Evolutionary conservation across 2,329 filamentous ascomycete genomes (phyloP).

Genomic region (Aspergillus carbonarius): DNA sequence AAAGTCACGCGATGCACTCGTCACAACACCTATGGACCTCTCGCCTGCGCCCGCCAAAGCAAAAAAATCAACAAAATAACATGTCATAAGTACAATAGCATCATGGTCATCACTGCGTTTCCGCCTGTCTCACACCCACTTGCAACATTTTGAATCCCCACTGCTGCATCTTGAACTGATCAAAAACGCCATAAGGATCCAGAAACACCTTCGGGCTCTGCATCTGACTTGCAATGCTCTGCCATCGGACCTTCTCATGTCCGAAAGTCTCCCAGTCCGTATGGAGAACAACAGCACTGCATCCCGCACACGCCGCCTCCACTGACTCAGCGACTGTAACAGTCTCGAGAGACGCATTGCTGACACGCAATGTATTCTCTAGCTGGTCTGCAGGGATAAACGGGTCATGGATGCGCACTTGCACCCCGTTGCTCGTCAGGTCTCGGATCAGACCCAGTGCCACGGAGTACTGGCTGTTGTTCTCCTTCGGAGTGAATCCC

Average conservation of each 20-base stretch:
- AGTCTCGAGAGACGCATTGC: constrained; percentile 1
- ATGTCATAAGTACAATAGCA: not conserved
- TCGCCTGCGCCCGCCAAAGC: too few relatives aligned
- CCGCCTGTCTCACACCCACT: constrained; percentile 4
- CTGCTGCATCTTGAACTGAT: constrained; percentile 15
- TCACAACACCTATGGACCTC: too few relatives aligned
- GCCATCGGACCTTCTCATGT: constrained; percentile 9
- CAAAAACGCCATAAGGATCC: constrained; percentile 10
- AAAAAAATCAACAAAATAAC: too few relatives aligned
- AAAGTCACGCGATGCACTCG: too few relatives aligned
- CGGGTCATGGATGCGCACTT: constrained; percentile 8
- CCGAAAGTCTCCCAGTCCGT: constrained; percentile 9
- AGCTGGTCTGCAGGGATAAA: constrained; percentile 1
- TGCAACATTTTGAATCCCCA: constrained; percentile 16
- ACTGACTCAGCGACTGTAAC: constrained; percentile 8
- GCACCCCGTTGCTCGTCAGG: constrained; percentile 7
- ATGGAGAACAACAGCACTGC: constrained; percentile 13
- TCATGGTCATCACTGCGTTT: not conserved
- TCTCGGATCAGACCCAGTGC: constrained; percentile 7
- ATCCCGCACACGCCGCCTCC: constrained; percentile 12
- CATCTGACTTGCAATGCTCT: constrained; percentile 12
- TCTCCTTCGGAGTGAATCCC: constrained; percentile 7
- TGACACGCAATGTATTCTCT: not conserved
- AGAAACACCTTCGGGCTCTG: constrained; percentile 9
- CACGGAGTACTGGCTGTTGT: not conserved